Conservation (phyloP, 2,329 filamentous ascomycete species). For the Aspergillus fijiensis region DNA sequence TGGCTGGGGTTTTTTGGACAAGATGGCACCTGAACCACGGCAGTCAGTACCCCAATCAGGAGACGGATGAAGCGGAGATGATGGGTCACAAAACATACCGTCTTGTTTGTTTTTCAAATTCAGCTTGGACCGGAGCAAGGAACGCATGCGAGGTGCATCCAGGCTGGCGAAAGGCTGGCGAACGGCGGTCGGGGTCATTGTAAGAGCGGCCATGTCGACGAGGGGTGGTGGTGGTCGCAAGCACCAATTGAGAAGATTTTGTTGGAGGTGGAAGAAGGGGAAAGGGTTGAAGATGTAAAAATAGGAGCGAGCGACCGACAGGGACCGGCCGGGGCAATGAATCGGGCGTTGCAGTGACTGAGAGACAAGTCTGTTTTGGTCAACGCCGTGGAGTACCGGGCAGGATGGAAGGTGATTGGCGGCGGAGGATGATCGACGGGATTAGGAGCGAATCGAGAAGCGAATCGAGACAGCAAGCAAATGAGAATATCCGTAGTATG, state of each 20-base stretch:
- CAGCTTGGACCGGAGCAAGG: constrained; percentile 32
- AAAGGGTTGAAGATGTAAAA: constrained; percentile 3
- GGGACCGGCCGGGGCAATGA: neutral
- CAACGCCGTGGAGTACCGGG: constrained; percentile 19
- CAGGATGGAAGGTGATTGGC: constrained; percentile 25
- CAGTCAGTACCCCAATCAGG: constrained; percentile 10
- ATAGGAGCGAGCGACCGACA: neutral
- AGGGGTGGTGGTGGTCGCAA: neutral
- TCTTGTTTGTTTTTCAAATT: constrained; percentile 36
- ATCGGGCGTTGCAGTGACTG: neutral
- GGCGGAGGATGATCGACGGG: constrained; percentile 17
- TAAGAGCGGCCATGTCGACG: constrained; percentile 34
- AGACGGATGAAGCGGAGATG: neutral
- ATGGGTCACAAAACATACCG: constrained; percentile 22
- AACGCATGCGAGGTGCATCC: constrained; percentile 33
- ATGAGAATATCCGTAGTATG: too few relatives aligned
- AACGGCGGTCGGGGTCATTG: constrained; percentile 33
- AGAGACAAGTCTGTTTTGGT: constrained; percentile 22
- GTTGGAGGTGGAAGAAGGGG: neutral
- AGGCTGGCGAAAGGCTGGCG: constrained; percentile 39
- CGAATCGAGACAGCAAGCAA: constrained; percentile 1
- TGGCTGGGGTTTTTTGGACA: constrained; percentile 19
- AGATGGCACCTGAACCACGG: constrained; percentile 12
- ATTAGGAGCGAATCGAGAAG: constrained; percentile 3
- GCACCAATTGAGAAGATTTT: neutral